Evolutionary conservation across 495 filamentous ascomycete genomes (phyloP).

Genomic region (Aspergillus steynii): DNA sequence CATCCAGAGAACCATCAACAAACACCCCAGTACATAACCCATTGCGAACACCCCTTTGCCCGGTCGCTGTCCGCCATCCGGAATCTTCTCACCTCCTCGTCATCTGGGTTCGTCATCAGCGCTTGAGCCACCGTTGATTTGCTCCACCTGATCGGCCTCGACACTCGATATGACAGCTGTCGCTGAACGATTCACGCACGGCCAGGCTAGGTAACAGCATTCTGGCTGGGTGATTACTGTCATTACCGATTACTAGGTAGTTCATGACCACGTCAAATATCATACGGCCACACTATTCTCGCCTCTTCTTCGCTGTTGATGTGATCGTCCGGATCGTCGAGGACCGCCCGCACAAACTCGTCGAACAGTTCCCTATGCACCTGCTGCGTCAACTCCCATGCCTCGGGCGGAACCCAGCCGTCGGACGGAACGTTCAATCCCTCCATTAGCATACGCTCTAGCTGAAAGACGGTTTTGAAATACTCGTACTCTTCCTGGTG

Average conservation of each 20-base stretch:
- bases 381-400: conserved; percentile 34
- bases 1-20: not conserved
- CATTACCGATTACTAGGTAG: not conserved
- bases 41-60: too few relatives aligned
- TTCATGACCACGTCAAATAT: not conserved
- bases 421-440: conserved; percentile 35
- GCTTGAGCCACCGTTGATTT: not conserved
- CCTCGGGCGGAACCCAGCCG: conserved; percentile 40
- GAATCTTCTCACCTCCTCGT: not conserved
- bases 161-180: not conserved
- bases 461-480: conserved; percentile 35
- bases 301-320: not conserved
- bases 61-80: not conserved
- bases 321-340: conserved; percentile 25
- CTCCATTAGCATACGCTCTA: conserved; percentile 31
- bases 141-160: not conserved
- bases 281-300: too few relatives aligned
- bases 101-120: not conserved
- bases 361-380: conserved; percentile 36
- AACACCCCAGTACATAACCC: too few relatives aligned
- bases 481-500: conserved; percentile 38
- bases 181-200: not conserved
- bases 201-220: not conserved
- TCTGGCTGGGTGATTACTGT: not conserved
- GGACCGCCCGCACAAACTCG: conserved; percentile 33